phyloP scores from a whole-genome alignment of 2,329 filamentous ascomycete genomes.

The Talaromyces sp. region DNA sequence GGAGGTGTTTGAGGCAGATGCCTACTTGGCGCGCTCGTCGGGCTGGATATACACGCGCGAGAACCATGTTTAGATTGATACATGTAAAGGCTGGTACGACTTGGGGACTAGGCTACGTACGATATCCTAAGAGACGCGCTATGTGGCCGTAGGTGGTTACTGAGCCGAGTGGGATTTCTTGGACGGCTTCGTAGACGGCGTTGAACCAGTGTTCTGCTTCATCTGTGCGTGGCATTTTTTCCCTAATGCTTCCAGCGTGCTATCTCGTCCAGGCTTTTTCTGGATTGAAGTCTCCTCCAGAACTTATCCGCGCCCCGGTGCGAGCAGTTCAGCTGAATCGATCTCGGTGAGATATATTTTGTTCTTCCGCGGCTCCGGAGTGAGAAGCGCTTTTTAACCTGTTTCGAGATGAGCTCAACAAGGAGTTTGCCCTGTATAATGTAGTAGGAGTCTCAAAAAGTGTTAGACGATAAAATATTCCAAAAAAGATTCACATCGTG shows the following conservation, averaged over 20 bases:
- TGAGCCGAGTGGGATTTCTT: slow-evolving; percentile 76
- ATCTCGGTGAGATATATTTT: background rate
- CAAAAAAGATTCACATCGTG: background rate
- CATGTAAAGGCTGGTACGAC: background rate
- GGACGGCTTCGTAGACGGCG: slow-evolving; percentile 77
- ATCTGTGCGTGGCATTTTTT: slow-evolving; percentile 44
- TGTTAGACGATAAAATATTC: background rate
- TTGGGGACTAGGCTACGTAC: slow-evolving; percentile 39
- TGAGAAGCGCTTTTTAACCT: background rate
- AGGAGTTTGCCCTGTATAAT: background rate
- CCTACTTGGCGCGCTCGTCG: slow-evolving; percentile 81
- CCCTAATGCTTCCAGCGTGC: too few species aligned
- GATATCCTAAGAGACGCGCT: slow-evolving; percentile 58
- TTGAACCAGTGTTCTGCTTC: slow-evolving; percentile 50
- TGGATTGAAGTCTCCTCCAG: too few species aligned
- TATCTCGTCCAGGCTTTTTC: background rate
- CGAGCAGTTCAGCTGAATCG: background rate
- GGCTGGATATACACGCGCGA: slow-evolving; percentile 44
- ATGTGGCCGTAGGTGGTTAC: slow-evolving; percentile 84
- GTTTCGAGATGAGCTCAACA: background rate
- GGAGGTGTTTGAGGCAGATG: slow-evolving; percentile 82
- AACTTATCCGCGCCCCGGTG: background rate
- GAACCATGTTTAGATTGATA: background rate
- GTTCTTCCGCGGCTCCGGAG: background rate
- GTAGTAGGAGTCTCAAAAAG: background rate